A percentile compares a stretch with the other conserved stretches of the same genome.
Evolutionary conservation across 2,329 filamentous ascomycete species (phyloP).

Genomic region (Nannizziopsis barbatae): DNA sequence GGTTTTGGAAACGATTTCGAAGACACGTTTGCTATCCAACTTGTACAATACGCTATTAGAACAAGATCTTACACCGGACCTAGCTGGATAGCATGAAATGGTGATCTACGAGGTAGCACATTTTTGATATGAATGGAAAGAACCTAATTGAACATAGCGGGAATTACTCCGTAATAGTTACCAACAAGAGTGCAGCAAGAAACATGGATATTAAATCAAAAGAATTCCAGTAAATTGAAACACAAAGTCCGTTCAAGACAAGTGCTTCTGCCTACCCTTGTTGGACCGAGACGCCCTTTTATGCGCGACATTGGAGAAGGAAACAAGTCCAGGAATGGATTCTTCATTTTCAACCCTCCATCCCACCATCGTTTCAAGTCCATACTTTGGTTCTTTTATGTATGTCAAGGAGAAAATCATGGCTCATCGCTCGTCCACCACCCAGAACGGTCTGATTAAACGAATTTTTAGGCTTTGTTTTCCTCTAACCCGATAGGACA

Average conservation of each 20-base stretch:
- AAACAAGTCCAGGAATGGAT: constrained; percentile 1
- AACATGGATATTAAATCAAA: constrained; percentile 2
- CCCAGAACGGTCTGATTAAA: constrained; percentile 22
- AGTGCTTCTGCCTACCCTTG: constrained; percentile 10
- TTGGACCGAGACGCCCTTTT: constrained; percentile 11
- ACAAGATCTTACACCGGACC: no score
- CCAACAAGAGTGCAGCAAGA: constrained; percentile 8
- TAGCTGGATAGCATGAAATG: not conserved
- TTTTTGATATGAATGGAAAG: not conserved
- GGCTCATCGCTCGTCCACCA: constrained; percentile 35
- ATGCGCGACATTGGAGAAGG: constrained; percentile 6
- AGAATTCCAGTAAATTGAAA: constrained; percentile 1
- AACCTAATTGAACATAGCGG: constrained; percentile 9
- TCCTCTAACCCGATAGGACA: constrained; percentile 71
- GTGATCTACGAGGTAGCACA: not conserved
- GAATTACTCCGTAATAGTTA: constrained; percentile 9
- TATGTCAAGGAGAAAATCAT: constrained; percentile 21
- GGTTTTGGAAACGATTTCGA: not conserved
- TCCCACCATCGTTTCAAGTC: constrained; percentile 2
- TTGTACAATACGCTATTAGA: no score
- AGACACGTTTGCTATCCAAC: not conserved
- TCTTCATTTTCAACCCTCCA: constrained; percentile 1
- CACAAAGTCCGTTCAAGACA: constrained; percentile 2
- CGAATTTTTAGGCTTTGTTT: constrained; percentile 21
- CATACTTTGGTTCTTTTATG: not conserved